phyloP scores from a whole-genome alignment of 2,329 filamentous ascomycete species.

The Hortaea sp. region DNA sequence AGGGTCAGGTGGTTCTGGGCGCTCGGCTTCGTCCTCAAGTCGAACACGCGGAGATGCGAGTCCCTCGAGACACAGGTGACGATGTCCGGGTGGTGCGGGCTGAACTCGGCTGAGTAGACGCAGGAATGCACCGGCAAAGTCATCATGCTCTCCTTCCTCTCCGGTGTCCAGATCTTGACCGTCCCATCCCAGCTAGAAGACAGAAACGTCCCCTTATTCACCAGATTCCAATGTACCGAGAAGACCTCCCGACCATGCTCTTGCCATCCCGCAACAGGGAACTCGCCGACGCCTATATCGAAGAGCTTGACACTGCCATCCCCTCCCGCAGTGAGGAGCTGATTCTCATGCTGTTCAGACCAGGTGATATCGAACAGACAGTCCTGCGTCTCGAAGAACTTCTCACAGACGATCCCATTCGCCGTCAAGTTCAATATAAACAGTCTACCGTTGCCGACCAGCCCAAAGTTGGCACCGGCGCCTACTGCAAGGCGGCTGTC shows the following conservation, averaged over 20 bases:
- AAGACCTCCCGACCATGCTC: constrained; percentile 93
- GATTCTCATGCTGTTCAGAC: constrained; percentile 95
- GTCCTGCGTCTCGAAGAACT: constrained; percentile 93
- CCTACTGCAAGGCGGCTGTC: constrained; percentile 88
- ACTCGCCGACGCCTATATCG: constrained; percentile 69
- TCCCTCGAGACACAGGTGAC: constrained; percentile 84
- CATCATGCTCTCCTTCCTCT: constrained; percentile 52
- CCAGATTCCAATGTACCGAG: constrained; percentile 82
- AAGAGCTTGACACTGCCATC: constrained; percentile 94
- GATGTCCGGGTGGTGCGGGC: constrained; percentile 74
- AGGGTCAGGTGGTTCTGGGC: constrained; percentile 80
- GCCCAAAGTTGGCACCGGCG: constrained; percentile 86
- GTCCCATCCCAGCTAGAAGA: constrained; percentile 95
- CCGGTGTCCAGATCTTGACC: constrained; percentile 90
- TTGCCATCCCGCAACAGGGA: constrained; percentile 83
- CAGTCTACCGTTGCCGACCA: constrained; percentile 88
- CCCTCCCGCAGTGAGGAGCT: constrained; percentile 77
- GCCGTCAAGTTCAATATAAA: constrained; percentile 76
- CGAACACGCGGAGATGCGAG: constrained; percentile 80
- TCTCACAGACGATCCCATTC: constrained; percentile 73
- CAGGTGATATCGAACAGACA: constrained; percentile 89
- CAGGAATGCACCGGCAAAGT: constrained; percentile 88
- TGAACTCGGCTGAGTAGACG: constrained; percentile 88
- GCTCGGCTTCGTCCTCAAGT: constrained; percentile 75
- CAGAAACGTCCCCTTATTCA: constrained; percentile 81